Evolutionary conservation across 768 basidiomycete species (phyloP), one percentile per base, ranked within the genome.

Genomic region (Leccinum subgranulosum): DNA sequence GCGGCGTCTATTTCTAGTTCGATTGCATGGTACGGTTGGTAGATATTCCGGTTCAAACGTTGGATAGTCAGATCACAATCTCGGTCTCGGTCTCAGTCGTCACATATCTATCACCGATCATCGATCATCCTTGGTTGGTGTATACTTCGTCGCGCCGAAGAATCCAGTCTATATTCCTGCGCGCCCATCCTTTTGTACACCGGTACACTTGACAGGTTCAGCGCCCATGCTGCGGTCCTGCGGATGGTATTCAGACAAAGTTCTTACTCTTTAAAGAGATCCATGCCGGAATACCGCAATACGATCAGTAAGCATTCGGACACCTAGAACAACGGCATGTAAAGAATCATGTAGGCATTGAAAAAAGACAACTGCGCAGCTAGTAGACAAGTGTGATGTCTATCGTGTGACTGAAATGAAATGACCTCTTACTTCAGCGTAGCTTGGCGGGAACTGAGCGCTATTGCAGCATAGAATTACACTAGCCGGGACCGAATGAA

Each of bases 221-320:
- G 21, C 11, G 43, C 19, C 21, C 21, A 45, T 21, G 21, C 43
- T 45, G 43, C 19, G 43, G 43, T 23, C 23, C 3, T 25, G 25
- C 25, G 25, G 25, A 45, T 45, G 43, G 12, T 17, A 21, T 21
- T 45, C 19, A 45, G 19, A 45, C 21, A 23, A 45, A 12, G 21
- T 45, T 21, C 21, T 45, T 21, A 19, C 21, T 45, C 43, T 45
- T 19, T 14, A 12, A 21, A 45, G 19, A 45, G 12, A 21, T n/a
- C n/a, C 21, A 14, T 45, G 12, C 43, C 41, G 11, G 41, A n/a
- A 74, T 58, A 61, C 65, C 43, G 50, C 74, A 14, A 75, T 62
- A 67, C 33, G 14, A 34, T 21, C 28, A 29, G 7, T 31, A 21
- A 8, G 28, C 49, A 21, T 29, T 69, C 3, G 9, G n/a, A n/a